A percentile compares a stretch with the other conserved stretches of the same genome.
Conservation (phyloP, 2,329 filamentous ascomycete genomes). For the Xylaria sp. region DNA sequence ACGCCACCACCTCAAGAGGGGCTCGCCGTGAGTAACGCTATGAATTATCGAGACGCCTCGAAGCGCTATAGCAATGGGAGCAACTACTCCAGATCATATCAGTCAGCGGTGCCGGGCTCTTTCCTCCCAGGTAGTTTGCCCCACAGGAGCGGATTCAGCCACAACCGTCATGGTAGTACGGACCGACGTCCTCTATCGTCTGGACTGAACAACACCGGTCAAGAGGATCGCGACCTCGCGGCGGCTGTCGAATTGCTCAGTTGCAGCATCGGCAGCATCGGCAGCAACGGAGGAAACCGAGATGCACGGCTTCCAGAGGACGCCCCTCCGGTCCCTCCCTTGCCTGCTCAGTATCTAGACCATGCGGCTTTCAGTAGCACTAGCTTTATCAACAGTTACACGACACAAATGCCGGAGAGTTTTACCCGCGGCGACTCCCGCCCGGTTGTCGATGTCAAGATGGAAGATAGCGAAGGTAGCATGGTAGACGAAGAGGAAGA, state of each 20-base stretch:
- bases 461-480: slow-evolving; percentile 73
- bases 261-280: slow-evolving; percentile 93
- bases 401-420: slow-evolving; percentile 69
- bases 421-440: slow-evolving; percentile 70
- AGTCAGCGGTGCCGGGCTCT: slow-evolving; percentile 72
- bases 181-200: slow-evolving; percentile 83
- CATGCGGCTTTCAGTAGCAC: slow-evolving; percentile 68
- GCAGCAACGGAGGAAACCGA: slow-evolving; percentile 75
- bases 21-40: slow-evolving; percentile 62
- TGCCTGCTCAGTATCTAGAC: slow-evolving; percentile 83
- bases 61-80: slow-evolving; percentile 70
- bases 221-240: slow-evolving; percentile 88
- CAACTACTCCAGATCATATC: slow-evolving; percentile 81
- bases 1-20: slow-evolving; percentile 88
- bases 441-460: slow-evolving; percentile 70
- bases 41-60: slow-evolving; percentile 58
- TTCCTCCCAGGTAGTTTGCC: slow-evolving; percentile 64
- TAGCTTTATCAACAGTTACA: slow-evolving; percentile 73
- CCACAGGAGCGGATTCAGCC: slow-evolving; percentile 59
- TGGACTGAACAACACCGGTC: slow-evolving; percentile 77
- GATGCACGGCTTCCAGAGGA: slow-evolving; percentile 74
- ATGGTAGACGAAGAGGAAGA: slow-evolving; percentile 75
- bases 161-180: slow-evolving; percentile 79
- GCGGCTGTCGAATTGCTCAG: slow-evolving; percentile 90
- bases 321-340: slow-evolving; percentile 86